Conservation (phyloP, 345 rosid species). For the Trapa incisa region DNA sequence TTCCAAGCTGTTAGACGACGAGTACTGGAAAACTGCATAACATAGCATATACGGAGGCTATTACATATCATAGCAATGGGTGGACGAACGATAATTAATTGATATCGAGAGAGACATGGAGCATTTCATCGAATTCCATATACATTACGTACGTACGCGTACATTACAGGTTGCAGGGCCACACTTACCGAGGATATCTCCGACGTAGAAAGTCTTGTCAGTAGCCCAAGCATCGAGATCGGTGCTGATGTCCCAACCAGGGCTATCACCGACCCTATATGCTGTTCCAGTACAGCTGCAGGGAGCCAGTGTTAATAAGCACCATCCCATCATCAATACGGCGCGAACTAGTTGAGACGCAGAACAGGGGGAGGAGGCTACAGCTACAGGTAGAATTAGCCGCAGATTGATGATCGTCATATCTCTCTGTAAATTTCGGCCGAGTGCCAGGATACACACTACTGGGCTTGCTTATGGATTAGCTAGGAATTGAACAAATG, state of each 20-base stretch:
- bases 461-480: no score
- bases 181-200: constrained; percentile 56
- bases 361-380: no score
- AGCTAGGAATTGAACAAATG: no score
- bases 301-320: constrained; percentile 10
- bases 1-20: constrained; percentile 42
- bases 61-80: no score
- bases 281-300: constrained; percentile 36
- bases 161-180: no score
- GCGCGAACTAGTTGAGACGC: neutral
- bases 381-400: neutral
- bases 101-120: no score
- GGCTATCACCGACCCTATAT: constrained; percentile 64
- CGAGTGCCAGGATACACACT: no score
- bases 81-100: no score
- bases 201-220: constrained; percentile 57
- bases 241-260: constrained; percentile 92
- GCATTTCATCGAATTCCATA: neutral
- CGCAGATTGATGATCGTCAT: no score
- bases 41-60: no score
- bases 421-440: no score
- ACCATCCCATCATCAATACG: constrained; percentile 2
- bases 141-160: neutral
- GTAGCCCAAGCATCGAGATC: constrained; percentile 59
- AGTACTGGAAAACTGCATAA: constrained; percentile 52